Evolutionary conservation across 306 rosid species (phyloP), one percentile per base, ranked within the genome.

Genomic region (Datisca glomerata): DNA sequence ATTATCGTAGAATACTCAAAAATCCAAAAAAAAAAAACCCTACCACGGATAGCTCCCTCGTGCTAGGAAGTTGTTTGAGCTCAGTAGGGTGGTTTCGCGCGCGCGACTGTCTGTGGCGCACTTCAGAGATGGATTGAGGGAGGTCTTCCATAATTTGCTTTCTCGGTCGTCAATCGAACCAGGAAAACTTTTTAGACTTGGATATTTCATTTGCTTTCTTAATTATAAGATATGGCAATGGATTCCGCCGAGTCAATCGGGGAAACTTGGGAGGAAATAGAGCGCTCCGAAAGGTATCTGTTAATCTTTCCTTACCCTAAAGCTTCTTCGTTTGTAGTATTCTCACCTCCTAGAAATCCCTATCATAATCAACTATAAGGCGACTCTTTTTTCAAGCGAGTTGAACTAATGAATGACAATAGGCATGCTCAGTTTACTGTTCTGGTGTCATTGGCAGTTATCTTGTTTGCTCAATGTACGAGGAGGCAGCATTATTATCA

Each of bases 391-490:
- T n/a, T n/a, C n/a, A n/a, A n/a, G n/a, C n/a, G n/a, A n/a, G n/a
- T n/a, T n/a, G n/a, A n/a, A n/a, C n/a, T n/a, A n/a, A n/a, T n/a
- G n/a, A n/a, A n/a, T n/a, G n/a, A n/a, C n/a, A n/a, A n/a, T n/a
- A n/a, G n/a, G n/a, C n/a, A n/a, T 9, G 21, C 21, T 59, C 21
- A 11, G 17, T 17, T 8, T 1, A 41, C 13, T 29, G 2, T 45
- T 6, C 16, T 32, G 31, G 18, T 53, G 12, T 20, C 0, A 1
- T n/a, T 37, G 61, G 48, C 73, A 78, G 94, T 66, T 79, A 55
- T 66, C 97, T 89, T 25, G 89, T 83, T 25, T 72, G 91, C 46
- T 70, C 75, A 31, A 69, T 70, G 86, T 80, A 64, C 10, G 75
- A 74, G 60, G 79, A 72, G 45, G 93, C 95, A 0, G 68, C 67